These are phyloP conservation scores for Amphirosellinia nigrospora DNA, from an alignment of 495 filamentous ascomycete genomes.

Conservation along the genomic window DNA sequence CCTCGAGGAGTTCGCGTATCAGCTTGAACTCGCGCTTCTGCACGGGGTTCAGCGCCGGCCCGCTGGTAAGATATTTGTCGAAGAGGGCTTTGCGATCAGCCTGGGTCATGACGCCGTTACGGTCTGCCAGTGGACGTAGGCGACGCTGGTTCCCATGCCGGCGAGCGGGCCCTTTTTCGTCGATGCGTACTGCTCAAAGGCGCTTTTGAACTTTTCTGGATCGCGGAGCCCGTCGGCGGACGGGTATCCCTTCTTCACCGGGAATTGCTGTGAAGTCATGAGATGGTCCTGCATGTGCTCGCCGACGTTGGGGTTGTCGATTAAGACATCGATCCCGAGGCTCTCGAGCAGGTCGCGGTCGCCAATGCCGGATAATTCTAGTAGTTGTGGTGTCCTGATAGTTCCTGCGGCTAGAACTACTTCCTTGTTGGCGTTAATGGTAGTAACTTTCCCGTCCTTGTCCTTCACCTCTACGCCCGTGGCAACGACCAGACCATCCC, in stretches of 20 bases:
- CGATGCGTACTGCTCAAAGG: slow-evolving; percentile 46
- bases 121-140: slow-evolving; percentile 52
- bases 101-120: slow-evolving; percentile 38
- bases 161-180: slow-evolving; percentile 45
- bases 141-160: slow-evolving; percentile 47
- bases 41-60: slow-evolving; percentile 17
- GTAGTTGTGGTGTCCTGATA: slow-evolving; percentile 63
- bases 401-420: slow-evolving; percentile 67
- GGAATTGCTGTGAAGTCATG: slow-evolving; percentile 47
- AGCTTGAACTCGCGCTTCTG: slow-evolving; percentile 35
- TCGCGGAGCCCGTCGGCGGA: slow-evolving; percentile 54
- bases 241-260: slow-evolving; percentile 47
- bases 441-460: slow-evolving; percentile 39
- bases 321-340: slow-evolving; percentile 70
- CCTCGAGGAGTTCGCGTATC: slow-evolving; percentile 40
- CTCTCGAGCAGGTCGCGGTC: slow-evolving; percentile 65
- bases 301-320: slow-evolving; percentile 78
- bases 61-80: slow-evolving; percentile 30
- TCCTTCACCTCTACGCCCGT: slow-evolving; percentile 43
- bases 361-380: slow-evolving; percentile 80
- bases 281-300: slow-evolving; percentile 66
- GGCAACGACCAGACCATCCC: slow-evolving; percentile 36
- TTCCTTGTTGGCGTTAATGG: slow-evolving; percentile 47
- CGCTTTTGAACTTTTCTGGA: slow-evolving; percentile 41
- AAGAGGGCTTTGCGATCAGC: slow-evolving; percentile 40